Conservation (phyloP, 768 basidiomycete genomes). For the Mycena filopes region DNA sequence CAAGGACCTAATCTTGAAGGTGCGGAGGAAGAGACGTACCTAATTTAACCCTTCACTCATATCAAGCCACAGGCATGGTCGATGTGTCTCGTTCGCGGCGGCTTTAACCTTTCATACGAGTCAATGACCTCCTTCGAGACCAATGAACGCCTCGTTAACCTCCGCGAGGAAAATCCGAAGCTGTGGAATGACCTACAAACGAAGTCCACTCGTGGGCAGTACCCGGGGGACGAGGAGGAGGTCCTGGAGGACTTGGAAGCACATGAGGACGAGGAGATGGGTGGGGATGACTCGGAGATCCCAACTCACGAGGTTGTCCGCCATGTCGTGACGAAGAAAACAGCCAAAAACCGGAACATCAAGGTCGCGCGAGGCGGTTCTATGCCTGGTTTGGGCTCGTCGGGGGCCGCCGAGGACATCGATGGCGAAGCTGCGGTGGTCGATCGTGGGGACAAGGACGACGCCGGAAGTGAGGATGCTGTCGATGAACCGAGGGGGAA, state of each 20-base stretch:
- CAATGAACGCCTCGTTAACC: conserved; percentile 1
- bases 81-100: conserved; percentile 24
- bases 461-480: too few relatives aligned
- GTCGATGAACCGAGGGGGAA: background rate
- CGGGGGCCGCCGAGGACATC: background rate
- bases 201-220: background rate
- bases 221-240: background rate
- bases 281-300: too few relatives aligned
- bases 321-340: background rate
- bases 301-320: background rate
- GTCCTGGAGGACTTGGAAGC: background rate
- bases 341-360: background rate
- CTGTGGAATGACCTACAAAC: background rate
- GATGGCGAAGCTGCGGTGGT: background rate
- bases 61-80: conserved; percentile 31
- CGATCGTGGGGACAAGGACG: too few relatives aligned
- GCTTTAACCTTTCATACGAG: conserved; percentile 34
- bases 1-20: conserved; percentile 34
- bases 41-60: background rate
- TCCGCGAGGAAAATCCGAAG: background rate
- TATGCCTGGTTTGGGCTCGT: background rate
- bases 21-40: conserved; percentile 14
- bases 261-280: background rate
- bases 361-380: background rate
- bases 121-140: conserved; percentile 28